phyloP scores from a whole-genome alignment of 2,329 filamentous ascomycete genomes.

The Paradendryphiella salina region DNA sequence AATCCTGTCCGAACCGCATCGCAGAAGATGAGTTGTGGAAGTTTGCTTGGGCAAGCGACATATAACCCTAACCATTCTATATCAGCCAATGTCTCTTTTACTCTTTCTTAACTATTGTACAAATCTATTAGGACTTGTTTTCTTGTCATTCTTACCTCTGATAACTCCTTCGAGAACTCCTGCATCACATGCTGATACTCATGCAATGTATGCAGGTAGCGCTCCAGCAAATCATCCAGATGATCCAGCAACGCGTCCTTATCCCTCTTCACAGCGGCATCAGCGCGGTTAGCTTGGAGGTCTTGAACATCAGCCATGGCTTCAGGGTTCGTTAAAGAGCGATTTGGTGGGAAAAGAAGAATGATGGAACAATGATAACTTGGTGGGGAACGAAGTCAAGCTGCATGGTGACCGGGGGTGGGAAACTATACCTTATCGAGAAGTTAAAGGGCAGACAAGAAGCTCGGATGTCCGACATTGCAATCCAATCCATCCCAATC shows the following conservation, averaged over 20 bases:
- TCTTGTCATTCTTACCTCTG: slow-evolving; percentile 50
- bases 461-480: slow-evolving; percentile 18
- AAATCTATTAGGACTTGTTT: too few relatives aligned
- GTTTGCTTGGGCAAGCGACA: slow-evolving; percentile 72
- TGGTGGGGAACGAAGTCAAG: too few relatives aligned
- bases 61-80: slow-evolving; percentile 45
- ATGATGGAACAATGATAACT: too few relatives aligned
- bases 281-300: not conserved
- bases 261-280: slow-evolving; percentile 4
- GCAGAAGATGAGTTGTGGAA: slow-evolving; percentile 68
- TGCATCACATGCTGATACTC: slow-evolving; percentile 65
- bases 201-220: slow-evolving; percentile 68
- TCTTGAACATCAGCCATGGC: slow-evolving; percentile 19
- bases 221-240: slow-evolving; percentile 67
- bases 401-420: too few relatives aligned
- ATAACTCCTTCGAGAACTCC: slow-evolving; percentile 59
- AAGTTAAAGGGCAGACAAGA: too few relatives aligned
- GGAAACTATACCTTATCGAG: slow-evolving; percentile 22
- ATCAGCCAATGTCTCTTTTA: not conserved
- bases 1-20: slow-evolving; percentile 67
- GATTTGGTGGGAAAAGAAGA: too few relatives aligned
- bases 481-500: slow-evolving; percentile 13
- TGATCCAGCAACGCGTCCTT: slow-evolving; percentile 42
- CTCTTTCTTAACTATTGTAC: not conserved
- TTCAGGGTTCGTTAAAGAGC: too few relatives aligned